These are phyloP conservation scores for Casuarina cunninghamiana DNA, from an alignment of 306 rosid genomes.

Conservation along the genomic window DNA sequence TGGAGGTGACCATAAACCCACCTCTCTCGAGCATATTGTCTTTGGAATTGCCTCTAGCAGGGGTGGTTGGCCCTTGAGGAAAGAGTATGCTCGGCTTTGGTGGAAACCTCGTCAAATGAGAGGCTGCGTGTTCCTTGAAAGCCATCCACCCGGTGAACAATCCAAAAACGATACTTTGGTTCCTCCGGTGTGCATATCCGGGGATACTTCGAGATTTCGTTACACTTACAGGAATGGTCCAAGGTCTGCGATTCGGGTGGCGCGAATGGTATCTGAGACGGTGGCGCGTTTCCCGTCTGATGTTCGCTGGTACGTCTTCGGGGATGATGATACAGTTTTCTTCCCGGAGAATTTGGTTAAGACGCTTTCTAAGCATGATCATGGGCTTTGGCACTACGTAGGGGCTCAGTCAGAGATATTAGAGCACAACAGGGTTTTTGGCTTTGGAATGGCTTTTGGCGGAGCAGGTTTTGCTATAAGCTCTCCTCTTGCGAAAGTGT, in stretches of 20 bases:
- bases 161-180: slow-evolving; percentile 41
- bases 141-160: slow-evolving; percentile 29
- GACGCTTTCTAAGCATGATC: slow-evolving; percentile 83
- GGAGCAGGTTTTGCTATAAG: slow-evolving; percentile 95
- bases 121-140: slow-evolving; percentile 77
- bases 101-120: slow-evolving; percentile 62
- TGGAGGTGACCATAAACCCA: slow-evolving; percentile 31
- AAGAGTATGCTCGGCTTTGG: slow-evolving; percentile 65
- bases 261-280: slow-evolving; percentile 72
- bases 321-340: slow-evolving; percentile 86
- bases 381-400: slow-evolving; percentile 77
- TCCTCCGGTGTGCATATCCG: slow-evolving; percentile 68
- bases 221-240: slow-evolving; percentile 56
- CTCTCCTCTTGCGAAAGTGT: slow-evolving; percentile 53
- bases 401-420: slow-evolving; percentile 76
- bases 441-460: slow-evolving; percentile 82
- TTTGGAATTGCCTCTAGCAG: slow-evolving; percentile 78
- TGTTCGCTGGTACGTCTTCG: slow-evolving; percentile 91
- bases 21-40: slow-evolving; percentile 66
- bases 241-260: slow-evolving; percentile 68
- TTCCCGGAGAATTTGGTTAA: slow-evolving; percentile 76
- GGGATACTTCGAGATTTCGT: slow-evolving; percentile 69
- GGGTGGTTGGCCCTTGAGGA: slow-evolving; percentile 59
- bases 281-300: slow-evolving; percentile 53
- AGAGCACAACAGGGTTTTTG: slow-evolving; percentile 57